Base-by-base conservation (phyloP, 805 yeast genomes). In the Wickerhamiella sorbophila region DNA sequence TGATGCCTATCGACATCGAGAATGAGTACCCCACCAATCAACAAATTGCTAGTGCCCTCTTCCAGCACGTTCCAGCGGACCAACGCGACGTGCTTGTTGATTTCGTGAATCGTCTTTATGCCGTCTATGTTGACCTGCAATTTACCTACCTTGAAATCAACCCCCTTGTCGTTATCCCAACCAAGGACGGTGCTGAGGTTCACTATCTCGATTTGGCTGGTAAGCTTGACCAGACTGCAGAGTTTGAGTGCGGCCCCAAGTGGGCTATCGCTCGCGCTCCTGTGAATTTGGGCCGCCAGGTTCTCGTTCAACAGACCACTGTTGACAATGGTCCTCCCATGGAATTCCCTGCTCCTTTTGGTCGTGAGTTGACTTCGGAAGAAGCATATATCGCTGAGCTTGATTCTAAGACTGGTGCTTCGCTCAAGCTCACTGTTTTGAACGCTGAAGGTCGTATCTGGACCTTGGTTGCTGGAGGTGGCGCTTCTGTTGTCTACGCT, bases 391-490 rank as follows among this genome's bases (percentile, higher is more conserved):
- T 65, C 46, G 69, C 70, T 40, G 70, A 66, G 51, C 63, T 65
- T 26, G 70, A 65, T 49, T 61, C 71, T 47, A 65, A 65, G 62
- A 65, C 70, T 34, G 70, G 70, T 44, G 70, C 70, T 10, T 65
- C 70, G 31, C 60, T 65, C 44, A 65, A 65, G 52, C 63, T 65
- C 38, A 65, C 70, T 33, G 57, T 65, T 36, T 56, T 65, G 41
- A 65, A 65, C 56, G 52, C 71, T 45, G 44, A 54, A 42, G 70
- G 70, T 46, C 60, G 65, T 36, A 64, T 65, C 50, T 65, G 70
- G 70, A 66, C 71, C 22, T 59, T 65, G 35, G 70, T 65, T 27
- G 70, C 70, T 40, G 70, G 70, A 26, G 70, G 70, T 46, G 70
- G 70, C 45, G 70, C 70, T 31, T 64, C 69, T 3, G 70, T 65